A percentile compares a stretch with the other conserved stretches of the same genome.
Conservation (phyloP, 1,139 yeast genomes). For the Hansenula anomala region DNA sequence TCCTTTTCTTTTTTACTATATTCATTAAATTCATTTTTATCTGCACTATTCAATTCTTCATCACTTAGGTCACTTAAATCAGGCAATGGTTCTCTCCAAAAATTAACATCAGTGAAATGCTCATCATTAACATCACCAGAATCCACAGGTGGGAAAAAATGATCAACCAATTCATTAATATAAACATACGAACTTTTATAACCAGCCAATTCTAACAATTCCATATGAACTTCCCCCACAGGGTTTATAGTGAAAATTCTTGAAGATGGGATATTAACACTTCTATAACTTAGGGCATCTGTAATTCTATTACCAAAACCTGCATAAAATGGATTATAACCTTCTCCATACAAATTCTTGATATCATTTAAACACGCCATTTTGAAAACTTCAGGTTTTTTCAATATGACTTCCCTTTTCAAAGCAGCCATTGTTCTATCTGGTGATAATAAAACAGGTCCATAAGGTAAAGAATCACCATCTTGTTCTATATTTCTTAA, state of each 20-base stretch:
- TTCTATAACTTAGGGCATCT: conserved; percentile 92
- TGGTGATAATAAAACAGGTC: conserved; percentile 95
- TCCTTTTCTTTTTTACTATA: conserved; percentile 2
- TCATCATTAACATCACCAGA: conserved; percentile 46
- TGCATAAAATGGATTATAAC: conserved; percentile 82
- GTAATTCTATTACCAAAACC: conserved; percentile 98
- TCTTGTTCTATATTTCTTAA: conserved; percentile 74
- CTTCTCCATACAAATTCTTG: conserved; percentile 48
- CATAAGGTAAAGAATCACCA: conserved; percentile 69
- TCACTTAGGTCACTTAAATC: conserved; percentile 41
- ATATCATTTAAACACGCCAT: conserved; percentile 96
- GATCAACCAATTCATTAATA: conserved; percentile 93
- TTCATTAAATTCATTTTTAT: conserved; percentile 5
- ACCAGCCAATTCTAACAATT: conserved; percentile 89
- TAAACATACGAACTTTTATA: conserved; percentile 82
- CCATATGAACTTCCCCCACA: conserved; percentile 97
- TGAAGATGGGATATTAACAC: conserved; percentile 92
- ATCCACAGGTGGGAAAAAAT: conserved; percentile 88
- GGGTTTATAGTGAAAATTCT: conserved; percentile 95
- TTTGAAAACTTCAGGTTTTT: conserved; percentile 95
- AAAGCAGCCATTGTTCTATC: conserved; percentile 97
- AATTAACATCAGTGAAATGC: conserved; percentile 79
- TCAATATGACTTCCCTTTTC: conserved; percentile 83
- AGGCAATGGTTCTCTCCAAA: conserved; percentile 82
- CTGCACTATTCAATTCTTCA: conserved; percentile 9